phyloP scores from a whole-genome alignment of 208 protist genomes.

The Phytomonas francai region DNA sequence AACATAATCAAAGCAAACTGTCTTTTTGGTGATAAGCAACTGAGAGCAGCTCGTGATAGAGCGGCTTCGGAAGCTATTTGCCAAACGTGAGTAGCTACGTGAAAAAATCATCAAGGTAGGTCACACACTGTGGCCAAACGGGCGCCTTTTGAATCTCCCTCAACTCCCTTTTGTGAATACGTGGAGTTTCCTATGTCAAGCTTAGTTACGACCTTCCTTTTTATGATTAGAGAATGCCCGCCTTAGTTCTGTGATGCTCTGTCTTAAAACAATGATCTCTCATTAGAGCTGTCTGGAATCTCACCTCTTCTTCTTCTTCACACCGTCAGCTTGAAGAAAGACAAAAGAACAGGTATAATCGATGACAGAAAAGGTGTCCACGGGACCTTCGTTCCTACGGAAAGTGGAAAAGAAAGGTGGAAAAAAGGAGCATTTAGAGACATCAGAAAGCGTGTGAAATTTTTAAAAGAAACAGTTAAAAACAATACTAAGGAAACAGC shows the following conservation, averaged over 20 bases:
- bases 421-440: conserved; percentile 6
- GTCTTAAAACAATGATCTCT: neutral
- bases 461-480: neutral
- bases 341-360: neutral
- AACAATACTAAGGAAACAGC: neutral
- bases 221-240: too few species aligned
- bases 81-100: neutral
- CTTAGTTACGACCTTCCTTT: neutral
- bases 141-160: neutral
- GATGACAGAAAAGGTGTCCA: neutral
- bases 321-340: conserved; percentile 1
- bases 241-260: neutral
- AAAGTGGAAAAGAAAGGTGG: neutral
- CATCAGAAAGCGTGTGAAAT: neutral
- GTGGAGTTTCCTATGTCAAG: neutral
- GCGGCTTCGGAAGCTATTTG: conserved; percentile 2
- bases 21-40: conserved; percentile 75
- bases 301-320: conserved; percentile 10
- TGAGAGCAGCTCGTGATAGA: conserved; percentile 42
- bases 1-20: conserved; percentile 76
- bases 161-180: neutral
- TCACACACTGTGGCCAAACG: neutral
- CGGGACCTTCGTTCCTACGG: neutral
- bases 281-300: neutral
- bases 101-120: neutral